These are phyloP conservation scores for Corylus avellana DNA, from an alignment of 306 rosid species.

Conservation along the genomic window DNA sequence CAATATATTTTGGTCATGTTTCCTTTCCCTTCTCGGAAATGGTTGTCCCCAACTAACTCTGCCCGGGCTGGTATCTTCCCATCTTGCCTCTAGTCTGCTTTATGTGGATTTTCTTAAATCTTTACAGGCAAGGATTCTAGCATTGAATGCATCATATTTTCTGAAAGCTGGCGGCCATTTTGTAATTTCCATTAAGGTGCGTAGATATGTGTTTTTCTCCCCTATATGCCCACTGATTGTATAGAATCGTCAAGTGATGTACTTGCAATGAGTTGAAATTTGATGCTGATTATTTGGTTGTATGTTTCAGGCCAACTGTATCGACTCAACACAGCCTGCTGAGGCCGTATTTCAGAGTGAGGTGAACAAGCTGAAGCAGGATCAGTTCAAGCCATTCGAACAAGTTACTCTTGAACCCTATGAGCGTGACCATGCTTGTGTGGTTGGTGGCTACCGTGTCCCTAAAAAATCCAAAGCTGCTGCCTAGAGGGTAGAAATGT, in stretches of 20 bases:
- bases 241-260: no score
- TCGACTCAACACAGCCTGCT: conserved; percentile 81
- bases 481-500: conserved; percentile 21
- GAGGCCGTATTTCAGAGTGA: conserved; percentile 71
- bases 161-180: conserved; percentile 90
- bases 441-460: conserved; percentile 71
- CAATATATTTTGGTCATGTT: not conserved
- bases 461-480: conserved; percentile 56
- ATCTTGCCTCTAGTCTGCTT: not conserved
- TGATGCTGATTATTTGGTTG: not conserved
- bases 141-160: conserved; percentile 80
- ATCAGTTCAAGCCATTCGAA: conserved; percentile 80
- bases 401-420: conserved; percentile 93
- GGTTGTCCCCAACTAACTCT: not conserved
- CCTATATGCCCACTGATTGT: no score
- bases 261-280: not conserved
- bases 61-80: not conserved
- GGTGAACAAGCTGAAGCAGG: conserved; percentile 81
- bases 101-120: not conserved
- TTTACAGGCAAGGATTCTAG: conserved; percentile 82
- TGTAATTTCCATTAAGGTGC: conserved; percentile 90
- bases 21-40: not conserved
- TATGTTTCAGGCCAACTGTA: conserved; percentile 82
- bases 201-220: not conserved
- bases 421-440: conserved; percentile 96